Conservation (phyloP, 257 asterid species). For the Mitragyna speciosa region DNA sequence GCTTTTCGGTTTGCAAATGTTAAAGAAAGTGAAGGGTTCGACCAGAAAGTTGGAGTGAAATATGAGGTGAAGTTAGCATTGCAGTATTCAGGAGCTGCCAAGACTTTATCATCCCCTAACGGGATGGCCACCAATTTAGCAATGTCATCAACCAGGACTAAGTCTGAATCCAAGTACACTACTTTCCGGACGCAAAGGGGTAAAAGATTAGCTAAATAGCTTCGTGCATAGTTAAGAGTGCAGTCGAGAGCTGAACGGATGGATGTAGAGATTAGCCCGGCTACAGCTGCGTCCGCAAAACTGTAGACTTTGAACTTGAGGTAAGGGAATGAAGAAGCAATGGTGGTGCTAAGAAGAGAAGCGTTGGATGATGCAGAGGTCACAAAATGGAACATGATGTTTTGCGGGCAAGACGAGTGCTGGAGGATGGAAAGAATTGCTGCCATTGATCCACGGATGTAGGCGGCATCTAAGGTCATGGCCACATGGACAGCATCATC, state of each 20-base stretch:
- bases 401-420: constrained; percentile 85
- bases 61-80: constrained; percentile 84
- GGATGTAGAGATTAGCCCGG: constrained; percentile 82
- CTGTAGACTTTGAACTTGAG: constrained; percentile 55
- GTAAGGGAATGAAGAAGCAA: constrained; percentile 69
- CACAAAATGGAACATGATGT: constrained; percentile 67
- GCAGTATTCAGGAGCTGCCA: constrained; percentile 97
- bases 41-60: constrained; percentile 89
- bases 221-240: constrained; percentile 87
- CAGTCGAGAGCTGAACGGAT: constrained; percentile 95
- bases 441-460: constrained; percentile 92
- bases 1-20: constrained; percentile 68
- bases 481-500: constrained; percentile 68
- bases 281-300: constrained; percentile 56
- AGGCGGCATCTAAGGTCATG: constrained; percentile 79
- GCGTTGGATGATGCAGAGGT: constrained; percentile 59
- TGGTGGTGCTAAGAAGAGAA: constrained; percentile 46
- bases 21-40: constrained; percentile 73
- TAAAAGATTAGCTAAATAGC: constrained; percentile 71
- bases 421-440: constrained; percentile 80
- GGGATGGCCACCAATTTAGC: constrained; percentile 61
- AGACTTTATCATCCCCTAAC: constrained; percentile 44
- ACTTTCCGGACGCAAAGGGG: constrained; percentile 71
- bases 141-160: constrained; percentile 82
- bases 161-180: constrained; percentile 85